Evolutionary conservation across 2,329 filamentous ascomycete genomes (phyloP), one percentile per base, ranked within the genome.

Genomic region (Paracorniculantispora psalliotae): DNA sequence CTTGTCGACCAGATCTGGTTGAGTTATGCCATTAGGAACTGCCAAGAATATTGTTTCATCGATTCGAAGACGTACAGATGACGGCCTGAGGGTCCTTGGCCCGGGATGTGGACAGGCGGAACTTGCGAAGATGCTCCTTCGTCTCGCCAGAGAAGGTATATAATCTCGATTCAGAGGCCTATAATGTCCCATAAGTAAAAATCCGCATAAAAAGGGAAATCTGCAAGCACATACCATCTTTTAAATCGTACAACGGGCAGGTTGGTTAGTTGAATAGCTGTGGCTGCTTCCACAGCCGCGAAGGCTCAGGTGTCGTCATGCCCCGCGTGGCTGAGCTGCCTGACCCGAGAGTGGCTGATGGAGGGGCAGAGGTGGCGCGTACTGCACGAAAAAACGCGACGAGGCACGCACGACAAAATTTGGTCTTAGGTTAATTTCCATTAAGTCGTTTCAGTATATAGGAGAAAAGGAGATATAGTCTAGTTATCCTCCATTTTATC

Each of bases 71-170:
- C 87, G 75, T 89, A 97, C 94, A 97, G 67, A 99, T 96, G 63
- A 96, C 86, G 62, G 92, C 94, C 78, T 97, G 91, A 0, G 92
- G 89, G 49, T 88, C 86, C 71, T 88, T 93, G 55, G 91, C 87
- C 64, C 94, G 82, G 35, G 92, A 97, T 2, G 94, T 97, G 26
- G 88, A 86, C 28, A 99, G 82, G 53, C 94, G 90, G 78, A 99
- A 99, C 76, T 97, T 97, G 74, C 91, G 89, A 65, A 99, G 84
- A 70, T 92, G 88, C 65, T 92, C 87, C 76, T 89, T 94, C 48
- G 91, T 96, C 76, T 94, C 91, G 64, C 86, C 84, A 33, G 92
- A 96, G 83, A 97, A 96, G 61, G 90, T 91, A 78, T 96, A 97
- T 63, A 97, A 83, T 67, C 92, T 83, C 62, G 91, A 87, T 80